Conservation (phyloP, 495 filamentous ascomycete genomes). For the Penicillium herquei region DNA sequence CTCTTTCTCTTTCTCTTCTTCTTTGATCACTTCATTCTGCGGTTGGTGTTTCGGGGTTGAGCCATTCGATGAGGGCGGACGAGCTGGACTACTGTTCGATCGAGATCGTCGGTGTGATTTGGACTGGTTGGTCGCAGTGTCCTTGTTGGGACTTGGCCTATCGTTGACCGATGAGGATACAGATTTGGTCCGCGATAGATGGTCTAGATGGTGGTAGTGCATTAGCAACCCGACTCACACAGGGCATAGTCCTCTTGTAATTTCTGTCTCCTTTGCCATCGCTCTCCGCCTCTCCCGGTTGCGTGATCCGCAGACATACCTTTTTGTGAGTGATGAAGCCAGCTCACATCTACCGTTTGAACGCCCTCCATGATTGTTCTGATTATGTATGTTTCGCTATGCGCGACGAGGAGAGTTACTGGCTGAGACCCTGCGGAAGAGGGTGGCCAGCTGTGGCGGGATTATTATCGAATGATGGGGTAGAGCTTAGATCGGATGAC, state of each 20-base stretch:
- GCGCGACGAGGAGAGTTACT: neutral
- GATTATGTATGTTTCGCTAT: too few species aligned
- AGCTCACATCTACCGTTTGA: conserved; percentile 67
- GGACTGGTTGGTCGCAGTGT: conserved; percentile 15
- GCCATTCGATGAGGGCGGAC: conserved; percentile 15
- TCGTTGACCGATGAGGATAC: conserved; percentile 32
- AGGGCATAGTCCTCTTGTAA: neutral
- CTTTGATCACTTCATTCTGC: neutral
- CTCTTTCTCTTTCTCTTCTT: neutral
- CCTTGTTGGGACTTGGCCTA: conserved; percentile 21
- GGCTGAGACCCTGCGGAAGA: neutral
- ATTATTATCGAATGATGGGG: conserved; percentile 21
- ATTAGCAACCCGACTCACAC: neutral
- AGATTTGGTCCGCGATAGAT: conserved; percentile 42
- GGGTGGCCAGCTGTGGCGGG: conserved; percentile 23
- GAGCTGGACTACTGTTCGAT: conserved; percentile 24
- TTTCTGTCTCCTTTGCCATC: neutral
- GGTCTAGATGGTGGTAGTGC: conserved; percentile 17
- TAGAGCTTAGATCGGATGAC: conserved; percentile 25
- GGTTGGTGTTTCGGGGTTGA: conserved; percentile 1
- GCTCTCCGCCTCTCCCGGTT: neutral
- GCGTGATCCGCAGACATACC: conserved; percentile 27
- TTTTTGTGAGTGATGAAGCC: conserved; percentile 67
- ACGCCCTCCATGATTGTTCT: conserved; percentile 53
- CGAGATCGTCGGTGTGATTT: conserved; percentile 25